Evolutionary conservation across 2,329 filamentous ascomycete species (phyloP), one percentile per base, ranked within the genome.

Genomic region (Xylaria sp.): DNA sequence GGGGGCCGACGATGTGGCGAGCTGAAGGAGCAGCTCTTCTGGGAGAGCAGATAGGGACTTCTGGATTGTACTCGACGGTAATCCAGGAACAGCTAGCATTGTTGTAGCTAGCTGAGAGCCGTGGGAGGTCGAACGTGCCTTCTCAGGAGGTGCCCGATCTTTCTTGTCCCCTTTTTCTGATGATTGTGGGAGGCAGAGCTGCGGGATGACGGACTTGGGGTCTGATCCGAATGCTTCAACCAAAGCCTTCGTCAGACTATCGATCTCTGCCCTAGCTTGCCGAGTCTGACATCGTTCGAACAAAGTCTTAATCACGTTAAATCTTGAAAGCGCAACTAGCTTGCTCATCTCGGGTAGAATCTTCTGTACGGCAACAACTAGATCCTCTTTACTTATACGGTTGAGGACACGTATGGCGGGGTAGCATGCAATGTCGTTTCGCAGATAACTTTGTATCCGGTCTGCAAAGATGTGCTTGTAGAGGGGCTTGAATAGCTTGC

Each of bases 361-460:
- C 64, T 86, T 80, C 44, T 86, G 78, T 51, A 92, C 83, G 0
- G 89, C 90, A 50, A 85, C 83, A 39, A 87, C 79, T 7, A 99
- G 79, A 66, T 97, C 92, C 55, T 96, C 91, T 68, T 91, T 92
- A 71, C 90, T 88, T 9, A 97, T 78, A 49, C 94, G 85, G 69
- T 91, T 90, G 40, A 99, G 77, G 2, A 95, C 86, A 53, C 86
- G 85, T 62, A 92, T 89, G 18, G 91, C 91, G 0, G 95, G 89
- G 67, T 96, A 97, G 20, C 86, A 89, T 5, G 94, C 92, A 44
- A 92, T 89, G 64, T 96, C 92, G 69, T 97, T 97, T 53, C 92
- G 88, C 5, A 93, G 84, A 54, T 96, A 82, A 38, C 85, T 89
- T 19, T 87, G 86, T 64, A 97, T 89, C 21, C 91, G 85, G 13